Evolutionary conservation across 768 basidiomycete species (phyloP), one percentile per base, ranked within the genome.

Genomic region (Daedaleopsis nitida): DNA sequence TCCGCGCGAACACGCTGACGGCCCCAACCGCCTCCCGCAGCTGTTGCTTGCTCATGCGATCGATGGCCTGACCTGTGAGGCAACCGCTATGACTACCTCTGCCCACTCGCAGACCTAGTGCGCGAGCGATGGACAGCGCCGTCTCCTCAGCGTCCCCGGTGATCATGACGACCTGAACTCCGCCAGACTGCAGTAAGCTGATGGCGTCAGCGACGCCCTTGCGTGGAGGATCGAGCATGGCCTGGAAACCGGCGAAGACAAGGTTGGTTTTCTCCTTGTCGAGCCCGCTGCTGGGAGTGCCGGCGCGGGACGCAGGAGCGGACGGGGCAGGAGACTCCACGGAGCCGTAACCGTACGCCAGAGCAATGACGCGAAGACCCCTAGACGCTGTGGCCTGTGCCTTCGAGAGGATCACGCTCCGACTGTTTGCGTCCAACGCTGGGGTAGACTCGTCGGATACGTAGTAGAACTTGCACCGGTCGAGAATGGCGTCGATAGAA

Each of bases 111-210:
- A 98, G 76, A 24, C 96, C 96, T 17, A 98, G 83, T 68, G 92
- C 82, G 69, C 85, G 82, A 38, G 94, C 96, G 59, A 97, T 96
- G 52, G 91, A 86, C 37, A 96, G 69, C 2, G 96, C 96, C 0
- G 96, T 98, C 57, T 88, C 82, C 73, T 95, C 93, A 38, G 94
- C 88, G 68, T 98, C 96, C 5, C 96, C 96, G 0, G 96, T 98
- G 70, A 98, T 97, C 96, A 98, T 98, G 47, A 98, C 89, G n/a
- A 98, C 88, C 68, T 96, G 94, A 52, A 98, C 90, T 5, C 95
- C 94, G 24, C 91, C 95, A 27, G 80, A 76, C 69, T 95, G 92
- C 38, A 98, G 78, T 32, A 91, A 76, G 42, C 80, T 81, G 64
- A 98, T 89, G 19, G 96, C 88, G 67, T 94, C 92, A 4, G 91